Conservation (phyloP, 805 yeast genomes). For the Teunomyces tritomae region DNA sequence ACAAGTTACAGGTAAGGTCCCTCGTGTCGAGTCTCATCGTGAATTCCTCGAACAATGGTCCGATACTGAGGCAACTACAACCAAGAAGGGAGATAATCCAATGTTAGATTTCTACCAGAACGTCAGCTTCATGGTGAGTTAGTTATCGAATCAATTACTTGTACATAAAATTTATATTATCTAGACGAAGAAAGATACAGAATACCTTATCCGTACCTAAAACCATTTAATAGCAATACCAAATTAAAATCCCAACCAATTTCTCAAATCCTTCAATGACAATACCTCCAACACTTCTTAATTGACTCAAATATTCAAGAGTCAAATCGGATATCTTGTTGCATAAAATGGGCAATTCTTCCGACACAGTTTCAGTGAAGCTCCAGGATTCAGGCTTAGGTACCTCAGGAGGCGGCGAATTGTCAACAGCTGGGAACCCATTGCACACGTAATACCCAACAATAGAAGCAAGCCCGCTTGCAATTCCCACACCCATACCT, state of each 20-base stretch:
- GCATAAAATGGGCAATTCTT: background rate
- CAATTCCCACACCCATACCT: slow-evolving; percentile 33
- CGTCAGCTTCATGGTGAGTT: slow-evolving; percentile 63
- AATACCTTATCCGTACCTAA: background rate
- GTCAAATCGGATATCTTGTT: background rate
- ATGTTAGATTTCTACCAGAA: slow-evolving; percentile 75
- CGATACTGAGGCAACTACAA: slow-evolving; percentile 61
- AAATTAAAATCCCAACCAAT: slow-evolving; percentile 9
- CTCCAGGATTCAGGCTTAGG: background rate
- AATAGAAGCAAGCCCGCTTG: slow-evolving; percentile 22
- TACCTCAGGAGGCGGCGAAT: background rate
- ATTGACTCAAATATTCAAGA: background rate
- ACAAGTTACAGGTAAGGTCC: slow-evolving; percentile 59
- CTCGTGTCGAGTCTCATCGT: slow-evolving; percentile 54
- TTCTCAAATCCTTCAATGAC: slow-evolving; percentile 27
- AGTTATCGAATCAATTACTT: slow-evolving; percentile 2
- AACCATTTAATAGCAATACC: slow-evolving; percentile 6
- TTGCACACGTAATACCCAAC: slow-evolving; percentile 7
- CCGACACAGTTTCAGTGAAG: background rate
- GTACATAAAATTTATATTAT: slow-evolving; percentile 4
- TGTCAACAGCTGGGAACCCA: background rate
- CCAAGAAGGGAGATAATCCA: slow-evolving; percentile 80
- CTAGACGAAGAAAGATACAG: background rate
- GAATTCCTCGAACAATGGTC: slow-evolving; percentile 73
- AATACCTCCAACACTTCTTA: slow-evolving; percentile 6